phyloP scores from a whole-genome alignment of 2,329 filamentous ascomycete genomes.

The Monilinia fructicola region DNA sequence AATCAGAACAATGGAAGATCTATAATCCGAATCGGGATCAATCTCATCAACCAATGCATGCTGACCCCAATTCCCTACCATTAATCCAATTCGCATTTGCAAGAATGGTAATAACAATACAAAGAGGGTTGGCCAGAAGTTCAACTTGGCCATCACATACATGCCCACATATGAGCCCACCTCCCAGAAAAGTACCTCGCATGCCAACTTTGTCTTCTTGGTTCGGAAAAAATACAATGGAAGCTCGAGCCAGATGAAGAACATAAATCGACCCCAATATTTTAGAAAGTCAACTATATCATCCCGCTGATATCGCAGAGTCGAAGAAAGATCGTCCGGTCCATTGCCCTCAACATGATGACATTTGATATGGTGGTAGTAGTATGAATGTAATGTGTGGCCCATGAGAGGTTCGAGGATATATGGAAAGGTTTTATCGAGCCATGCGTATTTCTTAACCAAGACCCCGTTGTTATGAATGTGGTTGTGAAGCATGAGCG shows the following conservation, averaged over 20 bases:
- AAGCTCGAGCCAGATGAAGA: conserved; percentile 73
- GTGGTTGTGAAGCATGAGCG: conserved; percentile 81
- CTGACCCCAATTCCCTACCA: conserved; percentile 84
- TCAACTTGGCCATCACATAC: conserved; percentile 51
- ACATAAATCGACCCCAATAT: conserved; percentile 72
- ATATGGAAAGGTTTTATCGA: conserved; percentile 71
- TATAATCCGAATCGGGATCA: conserved; percentile 74
- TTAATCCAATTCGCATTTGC: conserved; percentile 67
- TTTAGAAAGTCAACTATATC: conserved; percentile 63
- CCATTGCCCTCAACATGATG: conserved; percentile 83
- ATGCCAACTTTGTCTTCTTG: conserved; percentile 54
- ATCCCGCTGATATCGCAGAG: conserved; percentile 74
- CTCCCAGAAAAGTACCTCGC: conserved; percentile 62
- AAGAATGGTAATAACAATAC: conserved; percentile 66
- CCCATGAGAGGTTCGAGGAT: conserved; percentile 74
- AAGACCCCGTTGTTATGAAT: conserved; percentile 75
- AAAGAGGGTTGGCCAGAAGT: conserved; percentile 54
- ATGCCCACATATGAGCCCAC: conserved; percentile 57
- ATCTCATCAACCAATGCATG: conserved; percentile 76
- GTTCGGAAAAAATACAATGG: conserved; percentile 70
- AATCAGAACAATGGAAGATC: conserved; percentile 76
- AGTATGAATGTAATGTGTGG: conserved; percentile 84
- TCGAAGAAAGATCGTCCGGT: conserved; percentile 72
- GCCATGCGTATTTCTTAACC: conserved; percentile 50
- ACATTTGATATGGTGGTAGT: conserved; percentile 82